Base-by-base conservation (phyloP, 2,329 filamentous ascomycete genomes). In the Botryotinia globosa region DNA sequence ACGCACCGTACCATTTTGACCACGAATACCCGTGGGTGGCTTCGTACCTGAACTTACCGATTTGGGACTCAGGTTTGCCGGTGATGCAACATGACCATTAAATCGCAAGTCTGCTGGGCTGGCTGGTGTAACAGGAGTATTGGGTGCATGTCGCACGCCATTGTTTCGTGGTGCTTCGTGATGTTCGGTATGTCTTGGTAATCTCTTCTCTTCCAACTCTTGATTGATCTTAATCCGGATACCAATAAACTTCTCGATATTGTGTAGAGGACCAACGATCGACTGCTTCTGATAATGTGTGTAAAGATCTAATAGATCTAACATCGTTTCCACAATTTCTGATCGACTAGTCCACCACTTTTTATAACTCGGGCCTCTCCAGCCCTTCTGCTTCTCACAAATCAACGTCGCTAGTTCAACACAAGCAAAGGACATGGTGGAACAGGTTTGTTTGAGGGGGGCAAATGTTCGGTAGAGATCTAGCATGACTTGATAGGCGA, bases 401-500 rank as follows among this genome's bases (percentile, higher is more conserved):
- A 98, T 82, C 39, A 92, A 87, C 0, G 91, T 89, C 0, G 94
- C 91, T 51, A 98, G 87, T 82, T 97, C 94, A 18, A 97, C 84
- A 76, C 93, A 89, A 16, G 92, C 91, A 78, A 97, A 88, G 0
- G 92, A 93, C 87, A 98, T 91, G 22, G 93, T 92, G n/a, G 92
- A 89, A 0, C 92, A 92, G 0, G 91, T 92, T 78, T 97, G 93
- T 84, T 98, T 98, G 73, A 98, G 86, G 14, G 94, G 94, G 0
- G 94, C 91, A 81, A 96, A 97, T 0, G 96, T 99, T 80, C 94
- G 93, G 83, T 98, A 97, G 64, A 97, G 85, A 82, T 99, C 96
- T 69, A 95, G 88, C 64, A 91, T 92, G 80, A 98, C 92, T 75
- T 91, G 89, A 83, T 94, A 97, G 0, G 93, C 93, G 0, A 90